Base-by-base conservation (phyloP, 73 alveolate genomes). In the Paramecium caudatum region DNA sequence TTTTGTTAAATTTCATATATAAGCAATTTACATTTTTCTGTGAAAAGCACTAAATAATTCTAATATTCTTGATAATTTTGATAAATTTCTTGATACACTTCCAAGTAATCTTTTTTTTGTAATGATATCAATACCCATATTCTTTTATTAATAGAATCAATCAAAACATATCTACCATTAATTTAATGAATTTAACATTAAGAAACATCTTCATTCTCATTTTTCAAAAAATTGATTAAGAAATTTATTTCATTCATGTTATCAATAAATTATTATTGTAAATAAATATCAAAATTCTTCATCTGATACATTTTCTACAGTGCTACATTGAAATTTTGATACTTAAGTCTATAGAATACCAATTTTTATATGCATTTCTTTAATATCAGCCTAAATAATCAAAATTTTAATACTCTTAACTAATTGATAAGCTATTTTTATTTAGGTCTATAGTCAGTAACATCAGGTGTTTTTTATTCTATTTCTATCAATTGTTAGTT, bases 281-380 rank as follows among this genome's bases (percentile, higher is more conserved):
- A n/a, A n/a, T n/a, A 55, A 27, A 55, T 55, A 27, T 55, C 80
- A 55, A 43, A 55, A 55, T 55, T 55, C 80, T 55, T 55, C 80
- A 55, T 55, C 80, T 27, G 45, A 55, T 55, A 55, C 1, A 27
- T 27, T 43, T 5, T 55, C 80, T 27, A 27, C 30, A 55, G 80
- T 55, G 30, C 30, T 1, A 55, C 23, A 55, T 27, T 55, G 13
- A 16, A 43, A 55, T 55, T 55, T 55, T 55, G 80, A 55, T 55
- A 55, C 30, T 55, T 55, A 25, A 55, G 80, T 55, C 30, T 55
- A 10, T 43, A 55, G 23, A 10, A 55, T 55, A 25, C 80, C 80
- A 55, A 23, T 55, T 55, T 55, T 55, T 10, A 55, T 23, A 27
- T 55, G 10, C 80, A 55, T 55, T 27, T 55, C 80, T 43, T 10